These are phyloP conservation scores for Talaromyces marneffei DNA, from an alignment of 2,329 filamentous ascomycete species.

Conservation along the genomic window DNA sequence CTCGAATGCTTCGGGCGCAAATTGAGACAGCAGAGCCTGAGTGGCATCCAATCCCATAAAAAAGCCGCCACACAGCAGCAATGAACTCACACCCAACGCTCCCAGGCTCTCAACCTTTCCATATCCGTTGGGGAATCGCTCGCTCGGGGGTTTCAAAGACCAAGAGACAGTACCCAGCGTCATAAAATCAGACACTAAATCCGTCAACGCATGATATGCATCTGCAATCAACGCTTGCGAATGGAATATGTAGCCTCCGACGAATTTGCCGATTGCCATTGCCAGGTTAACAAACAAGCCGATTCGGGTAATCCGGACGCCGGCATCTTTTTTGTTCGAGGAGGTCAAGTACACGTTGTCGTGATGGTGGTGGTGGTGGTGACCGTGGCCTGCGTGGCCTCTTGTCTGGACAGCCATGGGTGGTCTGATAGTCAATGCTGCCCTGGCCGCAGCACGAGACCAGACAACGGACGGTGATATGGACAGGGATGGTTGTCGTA, in stretches of 20 bases:
- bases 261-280: conserved; percentile 90
- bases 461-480: neutral
- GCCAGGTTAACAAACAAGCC: conserved; percentile 82
- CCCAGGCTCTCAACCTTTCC: conserved; percentile 97
- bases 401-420: conserved; percentile 39
- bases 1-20: conserved; percentile 61
- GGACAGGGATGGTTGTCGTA: neutral
- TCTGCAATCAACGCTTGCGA: conserved; percentile 90
- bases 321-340: conserved; percentile 80
- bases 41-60: conserved; percentile 83
- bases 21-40: conserved; percentile 64
- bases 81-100: conserved; percentile 83
- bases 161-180: conserved; percentile 92
- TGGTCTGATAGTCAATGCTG: conserved; percentile 18
- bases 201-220: conserved; percentile 90
- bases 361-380: conserved; percentile 69
- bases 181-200: conserved; percentile 89
- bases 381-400: conserved; percentile 40
- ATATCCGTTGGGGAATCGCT: conserved; percentile 82
- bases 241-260: conserved; percentile 90
- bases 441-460: conserved; percentile 17
- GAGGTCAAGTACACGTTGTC: conserved; percentile 80
- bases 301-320: conserved; percentile 87
- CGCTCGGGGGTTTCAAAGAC: conserved; percentile 78
- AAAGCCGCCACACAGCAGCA: conserved; percentile 80